Evolutionary conservation across 2,329 filamentous ascomycete genomes (phyloP).

Genomic region (Sarocladiaceae sp.): DNA sequence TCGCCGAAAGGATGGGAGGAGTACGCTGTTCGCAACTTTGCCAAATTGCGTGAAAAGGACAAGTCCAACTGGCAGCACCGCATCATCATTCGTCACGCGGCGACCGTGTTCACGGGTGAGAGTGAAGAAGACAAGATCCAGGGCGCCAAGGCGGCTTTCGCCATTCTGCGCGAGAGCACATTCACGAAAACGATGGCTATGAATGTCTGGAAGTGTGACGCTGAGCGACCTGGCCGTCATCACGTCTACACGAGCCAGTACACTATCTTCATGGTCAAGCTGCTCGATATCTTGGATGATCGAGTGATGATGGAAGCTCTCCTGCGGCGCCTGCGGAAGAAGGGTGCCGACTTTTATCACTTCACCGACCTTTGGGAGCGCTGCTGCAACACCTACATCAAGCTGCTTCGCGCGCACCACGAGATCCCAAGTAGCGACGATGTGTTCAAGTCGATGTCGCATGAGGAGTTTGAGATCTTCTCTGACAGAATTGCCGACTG

Average conservation of each 20-base stretch:
- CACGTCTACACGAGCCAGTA: slow-evolving; percentile 90
- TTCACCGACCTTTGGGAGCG: slow-evolving; percentile 55
- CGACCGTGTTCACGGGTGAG: slow-evolving; percentile 42
- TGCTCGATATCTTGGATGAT: slow-evolving; percentile 71
- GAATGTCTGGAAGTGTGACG: slow-evolving; percentile 91
- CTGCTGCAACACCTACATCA: slow-evolving; percentile 47
- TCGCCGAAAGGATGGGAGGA: slow-evolving; percentile 53
- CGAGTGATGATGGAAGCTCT: slow-evolving; percentile 70
- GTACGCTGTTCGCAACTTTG: slow-evolving; percentile 46
- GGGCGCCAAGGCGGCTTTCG: slow-evolving; percentile 67
- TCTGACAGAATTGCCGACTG: slow-evolving; percentile 49
- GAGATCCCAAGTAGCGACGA: slow-evolving; percentile 44
- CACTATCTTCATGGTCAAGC: slow-evolving; percentile 69
- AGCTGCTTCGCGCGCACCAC: slow-evolving; percentile 44
- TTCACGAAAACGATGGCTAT: slow-evolving; percentile 94
- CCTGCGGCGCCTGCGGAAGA: slow-evolving; percentile 72
- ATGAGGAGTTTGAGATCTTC: slow-evolving; percentile 53
- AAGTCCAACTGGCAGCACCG: slow-evolving; percentile 95
- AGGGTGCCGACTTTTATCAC: slow-evolving; percentile 67
- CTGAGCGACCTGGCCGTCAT: slow-evolving; percentile 75
- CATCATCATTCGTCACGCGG: slow-evolving; percentile 69
- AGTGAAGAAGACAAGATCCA: neutral
- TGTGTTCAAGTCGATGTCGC: slow-evolving; percentile 45
- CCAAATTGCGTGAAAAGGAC: slow-evolving; percentile 60
- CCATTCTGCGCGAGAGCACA: slow-evolving; percentile 64